Conservation (phyloP, 2,329 filamentous ascomycete genomes). For the Colletotrichum zoysiae region DNA sequence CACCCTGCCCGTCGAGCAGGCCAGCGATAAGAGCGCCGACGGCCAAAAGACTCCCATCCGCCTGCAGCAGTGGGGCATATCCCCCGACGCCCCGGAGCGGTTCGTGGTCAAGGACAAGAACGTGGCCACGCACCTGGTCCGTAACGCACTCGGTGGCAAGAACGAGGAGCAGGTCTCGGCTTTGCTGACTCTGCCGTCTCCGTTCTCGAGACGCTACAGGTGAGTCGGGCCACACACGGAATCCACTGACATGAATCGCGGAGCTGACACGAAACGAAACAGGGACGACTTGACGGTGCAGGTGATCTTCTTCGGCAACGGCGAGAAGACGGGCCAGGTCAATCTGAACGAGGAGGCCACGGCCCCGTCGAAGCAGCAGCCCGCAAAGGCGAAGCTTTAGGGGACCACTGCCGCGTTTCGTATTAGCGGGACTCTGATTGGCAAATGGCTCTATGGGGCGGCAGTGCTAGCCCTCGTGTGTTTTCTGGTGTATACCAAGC, state of each 20-base stretch:
- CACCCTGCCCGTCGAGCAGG: conserved; percentile 81
- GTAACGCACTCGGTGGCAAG: conserved; percentile 93
- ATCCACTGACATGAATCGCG: neutral
- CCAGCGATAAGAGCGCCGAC: conserved; percentile 60
- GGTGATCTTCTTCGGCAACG: conserved; percentile 97
- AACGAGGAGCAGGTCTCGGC: conserved; percentile 95
- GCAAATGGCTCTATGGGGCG: neutral
- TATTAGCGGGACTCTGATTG: neutral
- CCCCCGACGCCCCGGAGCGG: conserved; percentile 78
- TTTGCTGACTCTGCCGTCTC: conserved; percentile 89
- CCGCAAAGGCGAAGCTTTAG: conserved; percentile 56
- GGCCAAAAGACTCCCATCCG: conserved; percentile 91
- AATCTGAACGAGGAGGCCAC: conserved; percentile 89
- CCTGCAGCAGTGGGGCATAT: conserved; percentile 90
- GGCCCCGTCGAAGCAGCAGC: conserved; percentile 57
- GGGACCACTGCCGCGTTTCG: neutral
- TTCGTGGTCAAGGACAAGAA: conserved; percentile 97
- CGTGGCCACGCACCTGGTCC: conserved; percentile 92
- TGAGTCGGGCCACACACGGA: conserved; percentile 51
- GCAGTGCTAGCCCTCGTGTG: neutral
- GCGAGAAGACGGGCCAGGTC: conserved; percentile 81
- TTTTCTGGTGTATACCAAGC: conserved; percentile 7
- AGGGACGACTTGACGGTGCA: conserved; percentile 97
- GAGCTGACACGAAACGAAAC: conserved; percentile 22
- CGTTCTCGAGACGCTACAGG: conserved; percentile 92